Percentiles rank a stretch among this genome's conserved stretches.
Evolutionary conservation across 2,329 filamentous ascomycete species (phyloP).

Genomic region (Neocatenulostroma microsporum): DNA sequence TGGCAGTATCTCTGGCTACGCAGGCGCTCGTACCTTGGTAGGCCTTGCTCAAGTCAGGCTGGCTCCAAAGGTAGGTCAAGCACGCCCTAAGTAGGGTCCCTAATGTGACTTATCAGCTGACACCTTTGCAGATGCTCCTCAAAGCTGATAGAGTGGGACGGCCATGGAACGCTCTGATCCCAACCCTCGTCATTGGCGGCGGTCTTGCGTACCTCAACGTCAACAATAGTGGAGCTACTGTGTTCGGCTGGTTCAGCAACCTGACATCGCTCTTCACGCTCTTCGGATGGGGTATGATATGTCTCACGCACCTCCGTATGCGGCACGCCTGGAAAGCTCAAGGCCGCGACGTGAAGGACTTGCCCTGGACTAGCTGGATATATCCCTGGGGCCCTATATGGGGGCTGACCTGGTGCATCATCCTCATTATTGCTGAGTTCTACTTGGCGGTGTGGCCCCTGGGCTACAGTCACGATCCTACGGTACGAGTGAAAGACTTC

Average conservation of each 20-base stretch:
- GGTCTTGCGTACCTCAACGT: no score
- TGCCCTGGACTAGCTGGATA: slow-evolving; percentile 39
- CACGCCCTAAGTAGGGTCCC: no score
- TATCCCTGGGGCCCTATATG: slow-evolving; percentile 40
- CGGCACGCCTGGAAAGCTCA: slow-evolving; percentile 54
- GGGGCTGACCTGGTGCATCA: slow-evolving; percentile 38
- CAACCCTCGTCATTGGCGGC: no score
- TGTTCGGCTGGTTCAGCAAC: no score
- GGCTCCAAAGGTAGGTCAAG: slow-evolving; percentile 32
- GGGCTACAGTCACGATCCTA: slow-evolving; percentile 9
- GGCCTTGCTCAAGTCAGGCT: slow-evolving; percentile 39
- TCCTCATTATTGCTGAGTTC: slow-evolving; percentile 42
- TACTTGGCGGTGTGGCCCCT: slow-evolving; percentile 44
- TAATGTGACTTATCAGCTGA: no score
- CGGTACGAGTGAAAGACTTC: slow-evolving; percentile 34
- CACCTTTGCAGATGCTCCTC: slow-evolving; percentile 14
- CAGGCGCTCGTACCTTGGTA: slow-evolving; percentile 38
- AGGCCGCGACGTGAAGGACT: slow-evolving; percentile 43
- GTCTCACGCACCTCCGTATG: slow-evolving; percentile 61
- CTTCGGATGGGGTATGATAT: no score
- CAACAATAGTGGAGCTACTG: no score
- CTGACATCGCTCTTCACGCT: no score
- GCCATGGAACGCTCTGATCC: slow-evolving; percentile 28
- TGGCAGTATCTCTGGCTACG: slow-evolving; percentile 39
- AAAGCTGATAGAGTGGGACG: slow-evolving; percentile 32